Evolutionary conservation across 441 rosid species (phyloP), one percentile per base, ranked within the genome.

Genomic region (Brassica balearica): DNA sequence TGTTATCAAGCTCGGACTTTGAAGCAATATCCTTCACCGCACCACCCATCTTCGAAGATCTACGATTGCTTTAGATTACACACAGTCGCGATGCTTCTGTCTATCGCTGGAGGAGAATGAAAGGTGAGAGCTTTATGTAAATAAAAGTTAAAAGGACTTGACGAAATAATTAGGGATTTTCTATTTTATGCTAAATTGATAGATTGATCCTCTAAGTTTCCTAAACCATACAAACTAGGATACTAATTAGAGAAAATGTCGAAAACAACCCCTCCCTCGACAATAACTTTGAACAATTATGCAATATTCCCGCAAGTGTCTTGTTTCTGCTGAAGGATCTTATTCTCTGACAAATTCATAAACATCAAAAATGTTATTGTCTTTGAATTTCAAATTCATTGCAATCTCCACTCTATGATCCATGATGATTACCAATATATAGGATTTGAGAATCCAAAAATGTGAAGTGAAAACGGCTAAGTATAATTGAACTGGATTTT

Each of bases 11-110:
- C 81, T 94, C 97, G 71, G 77, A 79, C 91, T 92, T 96, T 17
- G 97, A 90, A 51, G 74, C 82, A 72, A 94, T 81, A 59, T 94
- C 98, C 92, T 88, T 96, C 83, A 94, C 97, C 17, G 89, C 77
- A 43, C 98, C 99, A 38, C 91, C 87, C 92, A 88, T 93, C 68
- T 72, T 76, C 61, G 36, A 68, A 17, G 60, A 55, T 55, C 23
- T 55, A 55, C 20, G 60, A 34, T 34, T 6, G 8, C 38, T 29
- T 29, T 34, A 6, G 38, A 34, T 34, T 34, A 29, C 34, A 6
- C 38, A 34, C 38, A 7, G 38, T 34, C 38, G 38, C 38, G 8
- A 6, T 6, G 38, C 38, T 34, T 34, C 38, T 34, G 8, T 34
- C 17, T 17, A 17, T 17, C 38, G 8, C 38, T 6, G 38, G 8